Conservation (phyloP, 2,329 filamentous ascomycete genomes). For the Colletotrichum incanum region DNA sequence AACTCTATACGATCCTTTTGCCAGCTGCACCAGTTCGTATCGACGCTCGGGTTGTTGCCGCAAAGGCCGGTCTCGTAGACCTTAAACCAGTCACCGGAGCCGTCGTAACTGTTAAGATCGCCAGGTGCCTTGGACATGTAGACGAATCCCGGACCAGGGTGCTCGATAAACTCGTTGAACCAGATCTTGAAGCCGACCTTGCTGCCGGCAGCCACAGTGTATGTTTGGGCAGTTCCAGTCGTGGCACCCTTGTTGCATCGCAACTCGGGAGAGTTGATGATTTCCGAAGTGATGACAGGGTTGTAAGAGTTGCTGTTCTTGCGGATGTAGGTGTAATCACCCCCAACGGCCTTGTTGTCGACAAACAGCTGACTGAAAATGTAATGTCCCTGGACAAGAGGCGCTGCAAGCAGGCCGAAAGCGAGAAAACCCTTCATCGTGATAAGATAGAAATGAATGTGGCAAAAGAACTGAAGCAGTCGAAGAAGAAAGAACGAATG, state of each 20-base stretch:
- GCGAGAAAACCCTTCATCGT: slow-evolving; percentile 8
- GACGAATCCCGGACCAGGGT: slow-evolving; percentile 37
- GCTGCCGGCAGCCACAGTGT: slow-evolving; percentile 19
- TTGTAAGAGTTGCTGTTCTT: slow-evolving; percentile 35
- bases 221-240: slow-evolving; percentile 9
- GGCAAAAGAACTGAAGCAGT: not conserved
- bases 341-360: slow-evolving; percentile 40
- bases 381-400: slow-evolving; percentile 42
- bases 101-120: slow-evolving; percentile 38
- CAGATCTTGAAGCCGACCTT: slow-evolving; percentile 31
- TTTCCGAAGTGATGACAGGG: slow-evolving; percentile 15
- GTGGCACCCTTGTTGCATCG: slow-evolving; percentile 28
- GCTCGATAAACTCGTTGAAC: slow-evolving; percentile 15
- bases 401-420: slow-evolving; percentile 9
- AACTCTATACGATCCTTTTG: slow-evolving; percentile 45
- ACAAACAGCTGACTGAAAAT: slow-evolving; percentile 44
- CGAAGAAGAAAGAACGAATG: not conserved
- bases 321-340: slow-evolving; percentile 41
- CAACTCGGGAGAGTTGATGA: slow-evolving; percentile 5
- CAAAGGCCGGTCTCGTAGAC: slow-evolving; percentile 36
- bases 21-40: slow-evolving; percentile 40
- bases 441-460: not conserved
- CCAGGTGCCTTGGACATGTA: slow-evolving; percentile 29
- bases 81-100: slow-evolving; percentile 48
- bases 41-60: slow-evolving; percentile 30